A percentile compares a stretch with the other conserved stretches of the same genome.
These are phyloP conservation scores for Saccharum hybrid DNA, from an alignment of 202 grass and related monocot genomes.

Conservation along the genomic window DNA sequence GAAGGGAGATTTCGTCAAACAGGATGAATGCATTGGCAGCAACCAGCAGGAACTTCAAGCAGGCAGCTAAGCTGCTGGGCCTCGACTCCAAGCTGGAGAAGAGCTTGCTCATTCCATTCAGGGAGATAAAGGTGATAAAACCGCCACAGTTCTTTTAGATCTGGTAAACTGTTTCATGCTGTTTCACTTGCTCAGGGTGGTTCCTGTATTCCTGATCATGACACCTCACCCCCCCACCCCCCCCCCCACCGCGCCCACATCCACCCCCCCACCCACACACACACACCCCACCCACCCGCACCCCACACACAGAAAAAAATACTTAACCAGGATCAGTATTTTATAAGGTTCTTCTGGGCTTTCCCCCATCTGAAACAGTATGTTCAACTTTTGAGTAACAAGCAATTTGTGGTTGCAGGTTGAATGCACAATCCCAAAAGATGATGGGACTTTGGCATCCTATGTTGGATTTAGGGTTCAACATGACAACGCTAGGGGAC, in stretches of 20 bases:
- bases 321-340: background rate
- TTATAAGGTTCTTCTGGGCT: background rate
- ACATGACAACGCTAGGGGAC: conserved; percentile 98
- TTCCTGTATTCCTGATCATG: conserved; percentile 19
- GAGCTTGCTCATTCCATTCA: conserved; percentile 95
- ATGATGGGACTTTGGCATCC: conserved; percentile 93
- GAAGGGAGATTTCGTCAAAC: conserved; percentile 40
- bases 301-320: too few species aligned
- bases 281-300: too few species aligned
- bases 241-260: too few species aligned
- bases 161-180: conserved; percentile 5
- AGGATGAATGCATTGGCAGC: conserved; percentile 96
- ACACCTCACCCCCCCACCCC: too few species aligned
- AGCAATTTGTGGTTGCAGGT: conserved; percentile 69
- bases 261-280: background rate
- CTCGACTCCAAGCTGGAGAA: conserved; percentile 95
- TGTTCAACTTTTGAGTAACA: conserved; percentile 24
- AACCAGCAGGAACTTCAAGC: conserved; percentile 96
- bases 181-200: conserved; percentile 3
- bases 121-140: conserved; percentile 90
- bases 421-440: conserved; percentile 98
- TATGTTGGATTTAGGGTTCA: conserved; percentile 98
- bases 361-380: conserved; percentile 4
- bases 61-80: conserved; percentile 86
- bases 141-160: conserved; percentile 15